These are phyloP conservation scores for Xylaria intraflava DNA, from an alignment of 495 filamentous ascomycete genomes.

Conservation along the genomic window DNA sequence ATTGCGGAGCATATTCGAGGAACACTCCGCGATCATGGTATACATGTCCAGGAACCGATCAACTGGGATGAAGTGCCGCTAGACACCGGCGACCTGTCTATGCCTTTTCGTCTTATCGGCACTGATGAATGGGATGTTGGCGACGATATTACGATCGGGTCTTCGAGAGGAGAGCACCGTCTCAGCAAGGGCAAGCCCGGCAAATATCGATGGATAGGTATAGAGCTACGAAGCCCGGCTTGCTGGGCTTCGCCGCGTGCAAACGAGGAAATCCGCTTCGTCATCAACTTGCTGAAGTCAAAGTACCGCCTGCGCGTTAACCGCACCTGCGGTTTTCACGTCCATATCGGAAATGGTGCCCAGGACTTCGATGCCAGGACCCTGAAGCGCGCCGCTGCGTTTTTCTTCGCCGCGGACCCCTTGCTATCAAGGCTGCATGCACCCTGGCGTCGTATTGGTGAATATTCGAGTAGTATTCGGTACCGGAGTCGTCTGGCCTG, in stretches of 20 bases:
- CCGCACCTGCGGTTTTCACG: conserved; percentile 28
- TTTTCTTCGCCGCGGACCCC: conserved; percentile 34
- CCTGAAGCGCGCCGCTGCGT: conserved; percentile 27
- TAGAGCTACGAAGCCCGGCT: conserved; percentile 21
- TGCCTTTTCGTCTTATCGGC: background rate
- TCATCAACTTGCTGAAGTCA: conserved; percentile 20
- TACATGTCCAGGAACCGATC: conserved; percentile 1
- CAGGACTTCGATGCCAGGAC: conserved; percentile 19
- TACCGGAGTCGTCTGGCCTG: conserved; percentile 10
- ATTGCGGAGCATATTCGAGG: conserved; percentile 2
- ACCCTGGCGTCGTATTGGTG: conserved; percentile 13
- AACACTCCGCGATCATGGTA: conserved; percentile 12
- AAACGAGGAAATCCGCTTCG: conserved; percentile 13
- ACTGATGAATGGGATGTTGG: conserved; percentile 12
- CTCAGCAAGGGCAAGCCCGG: background rate
- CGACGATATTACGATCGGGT: background rate
- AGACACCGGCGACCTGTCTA: background rate
- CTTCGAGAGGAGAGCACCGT: background rate
- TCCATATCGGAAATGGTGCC: conserved; percentile 32
- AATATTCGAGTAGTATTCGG: conserved; percentile 9
- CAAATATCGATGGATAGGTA: conserved; percentile 10
- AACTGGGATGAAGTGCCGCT: background rate
- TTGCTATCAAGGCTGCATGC: conserved; percentile 31
- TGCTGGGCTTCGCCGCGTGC: conserved; percentile 9
- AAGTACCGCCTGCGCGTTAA: conserved; percentile 28